Conservation (phyloP, 2,329 filamentous ascomycete species). For the Penicillium sp. region DNA sequence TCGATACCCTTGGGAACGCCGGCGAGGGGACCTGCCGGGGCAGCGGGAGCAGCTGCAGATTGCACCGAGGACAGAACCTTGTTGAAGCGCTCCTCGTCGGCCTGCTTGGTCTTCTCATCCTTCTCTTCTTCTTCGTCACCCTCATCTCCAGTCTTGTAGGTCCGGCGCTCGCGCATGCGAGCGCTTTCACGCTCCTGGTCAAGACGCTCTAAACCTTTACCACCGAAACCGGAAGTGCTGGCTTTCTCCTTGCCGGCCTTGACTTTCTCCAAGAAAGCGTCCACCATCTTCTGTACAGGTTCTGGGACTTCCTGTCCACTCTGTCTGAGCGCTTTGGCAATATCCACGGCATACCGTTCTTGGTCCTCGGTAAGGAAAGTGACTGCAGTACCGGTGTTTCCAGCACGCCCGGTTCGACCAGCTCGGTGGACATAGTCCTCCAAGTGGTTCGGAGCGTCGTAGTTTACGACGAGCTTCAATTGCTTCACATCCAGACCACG, state of each 20-base stretch:
- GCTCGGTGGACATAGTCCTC: conserved; percentile 96
- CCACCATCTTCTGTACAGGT: conserved; percentile 55
- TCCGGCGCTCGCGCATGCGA: conserved; percentile 78
- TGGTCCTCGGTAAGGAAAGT: conserved; percentile 91
- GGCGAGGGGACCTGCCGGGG: conserved; percentile 26
- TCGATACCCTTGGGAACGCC: conserved; percentile 55
- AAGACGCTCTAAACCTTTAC: conserved; percentile 85
- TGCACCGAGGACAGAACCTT: conserved; percentile 63
- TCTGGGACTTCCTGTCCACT: conserved; percentile 81
- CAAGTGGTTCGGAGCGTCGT: conserved; percentile 85
- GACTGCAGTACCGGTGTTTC: conserved; percentile 89
- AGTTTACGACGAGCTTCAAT: conserved; percentile 92
- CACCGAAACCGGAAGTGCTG: conserved; percentile 78
- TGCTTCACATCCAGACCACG: conserved; percentile 95
- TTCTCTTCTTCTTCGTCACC: conserved; percentile 67
- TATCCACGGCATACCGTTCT: conserved; percentile 82
- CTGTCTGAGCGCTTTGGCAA: conserved; percentile 86
- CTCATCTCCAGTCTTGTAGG: conserved; percentile 85
- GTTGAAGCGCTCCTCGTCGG: conserved; percentile 48
- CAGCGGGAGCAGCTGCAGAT: conserved; percentile 51
- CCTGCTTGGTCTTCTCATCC: conserved; percentile 65
- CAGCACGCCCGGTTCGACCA: conserved; percentile 88
- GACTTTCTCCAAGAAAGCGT: conserved; percentile 79
- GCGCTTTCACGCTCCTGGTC: conserved; percentile 88
- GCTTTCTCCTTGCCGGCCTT: conserved; percentile 89